phyloP scores from a whole-genome alignment of 2,329 filamentous ascomycete genomes.

The Sclerotinia sclerotiorum region DNA sequence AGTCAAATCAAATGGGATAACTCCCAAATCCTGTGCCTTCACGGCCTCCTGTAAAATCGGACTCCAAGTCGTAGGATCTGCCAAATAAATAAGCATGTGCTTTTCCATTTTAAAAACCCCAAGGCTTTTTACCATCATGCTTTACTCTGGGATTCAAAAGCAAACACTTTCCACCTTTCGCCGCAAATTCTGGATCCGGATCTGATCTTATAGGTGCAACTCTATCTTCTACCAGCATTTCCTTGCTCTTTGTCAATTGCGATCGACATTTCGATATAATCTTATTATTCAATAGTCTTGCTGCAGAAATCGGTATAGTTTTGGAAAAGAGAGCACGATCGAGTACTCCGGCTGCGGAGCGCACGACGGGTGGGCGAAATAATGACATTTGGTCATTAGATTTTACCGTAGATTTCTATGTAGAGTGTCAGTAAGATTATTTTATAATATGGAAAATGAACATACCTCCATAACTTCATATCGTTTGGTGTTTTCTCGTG shows the following conservation, averaged over 20 bases:
- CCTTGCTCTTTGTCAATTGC: conserved; percentile 62
- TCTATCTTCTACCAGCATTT: conserved; percentile 64
- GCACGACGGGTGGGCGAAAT: conserved; percentile 78
- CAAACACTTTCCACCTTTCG: conserved; percentile 60
- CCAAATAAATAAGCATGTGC: conserved; percentile 11
- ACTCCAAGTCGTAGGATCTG: conserved; percentile 76
- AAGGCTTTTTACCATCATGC: conserved; percentile 45
- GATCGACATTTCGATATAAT: conserved; percentile 72
- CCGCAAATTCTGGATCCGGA: conserved; percentile 54
- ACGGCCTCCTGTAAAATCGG: conserved; percentile 66
- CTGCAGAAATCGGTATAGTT: conserved; percentile 73
- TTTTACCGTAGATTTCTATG: conserved; percentile 29
- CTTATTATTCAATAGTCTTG: conserved; percentile 71
- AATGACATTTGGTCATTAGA: conserved; percentile 50
- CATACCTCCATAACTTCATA: conserved; percentile 37
- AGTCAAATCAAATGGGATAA: conserved; percentile 73
- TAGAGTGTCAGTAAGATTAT: conserved; percentile 14
- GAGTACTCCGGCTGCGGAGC: conserved; percentile 64
- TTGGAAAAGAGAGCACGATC: conserved; percentile 83
- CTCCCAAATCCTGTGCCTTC: conserved; percentile 62
- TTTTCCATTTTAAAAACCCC: not conserved
- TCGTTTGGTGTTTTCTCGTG: conserved; percentile 21
- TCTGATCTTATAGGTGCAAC: conserved; percentile 63
- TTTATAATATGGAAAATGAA: not conserved
- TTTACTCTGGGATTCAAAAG: conserved; percentile 59